Evolutionary conservation across 371 early-diverging fungal species (phyloP).

Genomic region (Mucor sp.): DNA sequence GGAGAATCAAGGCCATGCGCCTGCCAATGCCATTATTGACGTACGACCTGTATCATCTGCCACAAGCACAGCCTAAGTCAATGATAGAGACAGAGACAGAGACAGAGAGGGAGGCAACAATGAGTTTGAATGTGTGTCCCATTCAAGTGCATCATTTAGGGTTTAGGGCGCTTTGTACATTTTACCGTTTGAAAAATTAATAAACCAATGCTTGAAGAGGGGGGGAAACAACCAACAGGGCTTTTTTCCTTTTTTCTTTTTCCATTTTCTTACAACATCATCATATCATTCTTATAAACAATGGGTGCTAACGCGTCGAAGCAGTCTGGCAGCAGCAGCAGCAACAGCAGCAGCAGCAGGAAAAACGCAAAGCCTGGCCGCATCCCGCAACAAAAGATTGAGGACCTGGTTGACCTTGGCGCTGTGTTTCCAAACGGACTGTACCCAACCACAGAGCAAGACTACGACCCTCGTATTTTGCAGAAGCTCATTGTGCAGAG

Average conservation of each 20-base stretch:
- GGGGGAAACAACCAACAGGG: not conserved
- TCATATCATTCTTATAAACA: not conserved
- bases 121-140: not conserved
- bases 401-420: slow-evolving; percentile 73
- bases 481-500: slow-evolving; percentile 75
- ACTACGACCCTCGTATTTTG: slow-evolving; percentile 79
- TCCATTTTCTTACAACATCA: not conserved
- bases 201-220: slow-evolving; percentile 4
- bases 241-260: not conserved
- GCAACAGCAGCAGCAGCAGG: not conserved
- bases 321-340: not conserved
- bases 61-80: not conserved
- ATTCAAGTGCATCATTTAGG: not conserved
- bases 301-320: slow-evolving; percentile 32
- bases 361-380: slow-evolving; percentile 1
- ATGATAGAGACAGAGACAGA: not conserved
- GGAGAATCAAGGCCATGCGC: slow-evolving; percentile 59
- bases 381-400: slow-evolving; percentile 40
- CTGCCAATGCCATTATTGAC: slow-evolving; percentile 43
- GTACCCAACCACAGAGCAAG: slow-evolving; percentile 69
- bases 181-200: slow-evolving; percentile 4
- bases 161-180: slow-evolving; percentile 1
- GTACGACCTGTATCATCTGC: slow-evolving; percentile 3
- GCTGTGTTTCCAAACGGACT: slow-evolving; percentile 72
- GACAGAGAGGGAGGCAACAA: not conserved